Conservation (phyloP, 108 stramenopile genomes). For the Cyclotella choctawhatcheeana region DNA sequence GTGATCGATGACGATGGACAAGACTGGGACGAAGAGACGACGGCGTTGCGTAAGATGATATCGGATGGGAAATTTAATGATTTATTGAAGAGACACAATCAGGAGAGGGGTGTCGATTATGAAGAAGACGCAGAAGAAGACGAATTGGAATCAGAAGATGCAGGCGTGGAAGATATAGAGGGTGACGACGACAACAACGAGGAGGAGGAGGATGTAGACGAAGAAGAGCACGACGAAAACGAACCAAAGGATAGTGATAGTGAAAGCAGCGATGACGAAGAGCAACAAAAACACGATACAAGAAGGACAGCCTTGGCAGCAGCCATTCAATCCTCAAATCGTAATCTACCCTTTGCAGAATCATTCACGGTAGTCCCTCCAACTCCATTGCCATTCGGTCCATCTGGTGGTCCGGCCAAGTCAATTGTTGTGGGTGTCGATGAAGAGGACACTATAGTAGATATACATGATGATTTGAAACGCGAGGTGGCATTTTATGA, state of each 20-base stretch:
- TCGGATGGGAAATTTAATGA: conserved; percentile 42
- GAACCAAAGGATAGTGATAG: not conserved
- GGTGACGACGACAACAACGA: not conserved
- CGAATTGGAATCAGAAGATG: conserved; percentile 26
- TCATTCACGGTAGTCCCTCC: conserved; percentile 72
- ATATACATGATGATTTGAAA: conserved; percentile 96
- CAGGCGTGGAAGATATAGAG: conserved; percentile 17
- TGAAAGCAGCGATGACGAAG: conserved; percentile 29
- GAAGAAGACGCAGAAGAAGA: conserved; percentile 1
- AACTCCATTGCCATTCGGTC: conserved; percentile 77
- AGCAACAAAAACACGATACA: conserved; percentile 4
- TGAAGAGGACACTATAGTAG: conserved; percentile 54
- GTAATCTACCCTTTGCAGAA: conserved; percentile 75
- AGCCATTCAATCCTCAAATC: conserved; percentile 26
- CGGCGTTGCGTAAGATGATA: conserved; percentile 55
- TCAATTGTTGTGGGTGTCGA: conserved; percentile 15
- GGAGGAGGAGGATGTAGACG: not conserved
- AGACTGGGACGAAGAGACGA: conserved; percentile 61
- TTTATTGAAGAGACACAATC: conserved; percentile 4
- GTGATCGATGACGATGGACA: conserved; percentile 31
- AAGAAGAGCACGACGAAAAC: conserved; percentile 5
- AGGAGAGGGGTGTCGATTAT: not conserved
- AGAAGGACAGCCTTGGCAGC: conserved; percentile 23
- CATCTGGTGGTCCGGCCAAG: not conserved
- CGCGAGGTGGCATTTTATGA: conserved; percentile 97